Percentiles rank a stretch among this genome's conserved stretches.
phyloP scores from a whole-genome alignment of 805 yeast genomes.

The Candida tammaniensis region DNA sequence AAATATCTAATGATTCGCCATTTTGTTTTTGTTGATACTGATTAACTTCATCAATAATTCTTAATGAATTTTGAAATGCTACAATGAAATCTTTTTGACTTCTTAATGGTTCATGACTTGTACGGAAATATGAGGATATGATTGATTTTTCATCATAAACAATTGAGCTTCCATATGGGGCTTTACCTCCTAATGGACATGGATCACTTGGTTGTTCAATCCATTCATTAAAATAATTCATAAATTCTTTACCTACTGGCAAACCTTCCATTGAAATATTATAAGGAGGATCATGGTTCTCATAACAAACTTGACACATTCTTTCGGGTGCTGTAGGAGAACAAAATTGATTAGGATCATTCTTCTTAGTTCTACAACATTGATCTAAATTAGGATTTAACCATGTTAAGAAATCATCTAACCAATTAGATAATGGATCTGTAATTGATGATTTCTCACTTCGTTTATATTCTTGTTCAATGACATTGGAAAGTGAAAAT shows the following conservation, averaged over 20 bases:
- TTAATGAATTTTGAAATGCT: conserved; percentile 70
- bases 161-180: conserved; percentile 73
- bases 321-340: conserved; percentile 64
- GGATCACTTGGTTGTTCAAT: conserved; percentile 80
- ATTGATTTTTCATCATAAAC: conserved; percentile 43
- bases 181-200: conserved; percentile 94
- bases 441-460: conserved; percentile 60
- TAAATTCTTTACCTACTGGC: conserved; percentile 70
- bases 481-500: conserved; percentile 70
- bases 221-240: conserved; percentile 77
- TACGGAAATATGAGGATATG: conserved; percentile 66
- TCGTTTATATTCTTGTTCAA: conserved; percentile 82
- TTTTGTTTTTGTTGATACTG: conserved; percentile 21
- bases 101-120: conserved; percentile 73
- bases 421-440: conserved; percentile 89
- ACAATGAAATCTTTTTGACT: conserved; percentile 82
- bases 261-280: conserved; percentile 75
- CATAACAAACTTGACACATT: conserved; percentile 72
- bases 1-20: conserved; percentile 46
- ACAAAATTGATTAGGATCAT: conserved; percentile 51
- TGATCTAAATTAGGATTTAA: conserved; percentile 81
- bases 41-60: conserved; percentile 60
- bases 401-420: conserved; percentile 87
- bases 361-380: conserved; percentile 74
- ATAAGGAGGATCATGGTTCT: conserved; percentile 58